phyloP scores from a whole-genome alignment of 345 rosid species.

The Psidium friedrichsthalianum region DNA sequence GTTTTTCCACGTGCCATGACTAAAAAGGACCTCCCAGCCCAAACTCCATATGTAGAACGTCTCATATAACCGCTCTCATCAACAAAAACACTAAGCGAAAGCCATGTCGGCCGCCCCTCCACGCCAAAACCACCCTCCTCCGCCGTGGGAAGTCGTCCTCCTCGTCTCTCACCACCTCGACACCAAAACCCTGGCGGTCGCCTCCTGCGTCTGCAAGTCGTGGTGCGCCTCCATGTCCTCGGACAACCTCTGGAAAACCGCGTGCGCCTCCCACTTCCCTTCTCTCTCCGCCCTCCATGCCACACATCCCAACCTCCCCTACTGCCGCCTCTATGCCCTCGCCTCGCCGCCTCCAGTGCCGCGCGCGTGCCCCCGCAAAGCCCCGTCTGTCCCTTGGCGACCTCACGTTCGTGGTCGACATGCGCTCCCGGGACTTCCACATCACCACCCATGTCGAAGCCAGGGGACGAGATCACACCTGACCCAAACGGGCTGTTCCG shows the following conservation, averaged over 20 bases:
- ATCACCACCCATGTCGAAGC: slow-evolving; percentile 3
- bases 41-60: not conserved
- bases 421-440: not conserved
- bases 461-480: not conserved
- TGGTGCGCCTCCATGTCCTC: slow-evolving; percentile 32
- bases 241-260: slow-evolving; percentile 27
- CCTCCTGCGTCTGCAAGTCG: slow-evolving; percentile 33
- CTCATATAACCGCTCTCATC: not conserved
- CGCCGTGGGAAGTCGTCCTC: slow-evolving; percentile 27
- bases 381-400: slow-evolving; percentile 23
- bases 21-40: not conserved
- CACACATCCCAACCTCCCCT: slow-evolving; percentile 13
- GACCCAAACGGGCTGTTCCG: slow-evolving; percentile 12
- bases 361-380: slow-evolving; percentile 4
- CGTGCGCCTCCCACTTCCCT: slow-evolving; percentile 19
- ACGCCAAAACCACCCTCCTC: not conserved
- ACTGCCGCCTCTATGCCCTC: slow-evolving; percentile 19
- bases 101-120: not conserved
- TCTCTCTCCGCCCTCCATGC: slow-evolving; percentile 25
- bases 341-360: slow-evolving; percentile 18
- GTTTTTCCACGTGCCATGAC: slow-evolving; percentile 6
- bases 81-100: not conserved
- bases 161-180: slow-evolving; percentile 30
- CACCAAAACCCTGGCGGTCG: slow-evolving; percentile 27
- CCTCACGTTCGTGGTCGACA: slow-evolving; percentile 19